Percentiles rank a stretch among this genome's conserved stretches.
Evolutionary conservation across 371 early-diverging fungal genomes (phyloP).

Genomic region (Nematocida sp.): DNA sequence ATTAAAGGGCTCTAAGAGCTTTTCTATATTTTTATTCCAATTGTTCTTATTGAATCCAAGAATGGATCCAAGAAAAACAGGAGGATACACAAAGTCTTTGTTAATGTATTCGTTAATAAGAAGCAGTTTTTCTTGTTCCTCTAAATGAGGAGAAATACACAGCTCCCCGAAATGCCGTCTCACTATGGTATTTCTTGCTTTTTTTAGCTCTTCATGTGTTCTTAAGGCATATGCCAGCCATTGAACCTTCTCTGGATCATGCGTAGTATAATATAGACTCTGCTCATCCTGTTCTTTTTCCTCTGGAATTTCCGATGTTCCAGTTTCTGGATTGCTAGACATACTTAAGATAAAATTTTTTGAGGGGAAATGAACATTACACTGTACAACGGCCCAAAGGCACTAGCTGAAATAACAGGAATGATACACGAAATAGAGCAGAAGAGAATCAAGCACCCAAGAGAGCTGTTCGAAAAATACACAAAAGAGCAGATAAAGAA

Average conservation of each 20-base stretch:
- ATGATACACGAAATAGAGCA: background rate
- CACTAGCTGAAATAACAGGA: constrained; percentile 10
- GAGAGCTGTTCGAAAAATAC: constrained; percentile 61
- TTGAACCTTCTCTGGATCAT: constrained; percentile 43
- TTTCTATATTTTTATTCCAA: constrained; percentile 59
- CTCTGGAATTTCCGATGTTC: too few relatives aligned
- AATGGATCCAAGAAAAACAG: constrained; percentile 48
- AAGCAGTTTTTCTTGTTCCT: constrained; percentile 54
- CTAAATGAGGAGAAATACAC: constrained; percentile 26
- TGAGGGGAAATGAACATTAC: constrained; percentile 40
- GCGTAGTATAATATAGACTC: constrained; percentile 31
- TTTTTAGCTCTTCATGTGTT: constrained; percentile 23
- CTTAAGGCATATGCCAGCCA: constrained; percentile 39
- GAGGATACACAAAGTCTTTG: constrained; percentile 52
- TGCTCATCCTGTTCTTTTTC: constrained; percentile 6
- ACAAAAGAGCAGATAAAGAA: constrained; percentile 57
- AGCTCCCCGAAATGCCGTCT: constrained; percentile 42
- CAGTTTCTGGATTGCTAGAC: background rate
- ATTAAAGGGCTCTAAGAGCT: constrained; percentile 55
- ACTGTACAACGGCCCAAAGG: constrained; percentile 30
- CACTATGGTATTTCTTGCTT: constrained; percentile 33
- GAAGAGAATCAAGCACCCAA: constrained; percentile 8
- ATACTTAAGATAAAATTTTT: constrained; percentile 42
- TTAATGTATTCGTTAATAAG: constrained; percentile 50
- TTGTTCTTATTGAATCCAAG: constrained; percentile 59